Evolutionary conservation across 257 asterid species (phyloP).

Genomic region (Asclepias syriaca): DNA sequence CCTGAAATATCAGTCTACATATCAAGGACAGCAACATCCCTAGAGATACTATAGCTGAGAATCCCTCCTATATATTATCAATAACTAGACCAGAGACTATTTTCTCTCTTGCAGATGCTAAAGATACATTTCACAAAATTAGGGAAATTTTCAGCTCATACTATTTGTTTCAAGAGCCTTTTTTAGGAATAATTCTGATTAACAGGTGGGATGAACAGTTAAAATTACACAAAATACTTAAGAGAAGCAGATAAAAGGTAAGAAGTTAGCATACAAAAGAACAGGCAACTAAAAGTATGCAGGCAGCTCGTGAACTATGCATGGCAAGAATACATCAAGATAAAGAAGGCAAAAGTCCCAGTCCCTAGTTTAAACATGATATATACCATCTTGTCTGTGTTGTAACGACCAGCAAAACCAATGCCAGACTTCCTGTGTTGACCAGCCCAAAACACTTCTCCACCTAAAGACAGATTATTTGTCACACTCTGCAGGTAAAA

Average conservation of each 20-base stretch:
- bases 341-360: background rate
- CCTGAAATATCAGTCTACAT: background rate
- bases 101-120: background rate
- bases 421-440: slow-evolving; percentile 88
- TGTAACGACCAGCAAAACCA: slow-evolving; percentile 91
- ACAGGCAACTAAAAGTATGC: background rate
- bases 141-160: background rate
- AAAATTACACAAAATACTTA: too few relatives aligned
- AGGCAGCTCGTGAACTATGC: background rate
- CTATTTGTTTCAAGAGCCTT: background rate
- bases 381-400: slow-evolving; percentile 81
- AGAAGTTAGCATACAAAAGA: background rate
- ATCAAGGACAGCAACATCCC: background rate
- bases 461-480: slow-evolving; percentile 72
- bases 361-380: background rate
- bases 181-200: too few relatives aligned
- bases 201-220: too few relatives aligned
- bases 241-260: too few relatives aligned
- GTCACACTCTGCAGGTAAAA: slow-evolving; percentile 64
- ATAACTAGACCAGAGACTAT: background rate
- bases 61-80: background rate
- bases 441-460: slow-evolving; percentile 97
- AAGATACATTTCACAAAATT: background rate
- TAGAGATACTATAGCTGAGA: background rate
- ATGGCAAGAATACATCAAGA: background rate